Evolutionary conservation across 1,284 basidiomycete species (phyloP), one percentile per base, ranked within the genome.

Genomic region (Moesziomyces parantarcticus): DNA sequence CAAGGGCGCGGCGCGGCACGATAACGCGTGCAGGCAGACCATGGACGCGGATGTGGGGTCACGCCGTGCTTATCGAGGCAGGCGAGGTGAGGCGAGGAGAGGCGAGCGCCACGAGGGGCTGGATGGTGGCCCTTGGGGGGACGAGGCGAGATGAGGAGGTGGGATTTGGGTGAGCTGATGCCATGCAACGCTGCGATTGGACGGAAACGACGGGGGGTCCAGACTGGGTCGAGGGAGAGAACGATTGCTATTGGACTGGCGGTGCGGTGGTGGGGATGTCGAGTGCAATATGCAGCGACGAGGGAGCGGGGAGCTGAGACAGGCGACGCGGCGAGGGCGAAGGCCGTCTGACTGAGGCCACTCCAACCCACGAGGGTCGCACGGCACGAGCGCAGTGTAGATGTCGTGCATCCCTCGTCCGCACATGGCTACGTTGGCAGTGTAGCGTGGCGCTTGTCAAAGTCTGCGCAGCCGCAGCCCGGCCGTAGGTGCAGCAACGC

Each of bases 21-120:
- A 66, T 66, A 66, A 58, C 58, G 25, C 50, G 34, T 39, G 16
- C 18, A 50, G 10, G 13, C 20, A 5, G 20, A n/a, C 13, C 7
- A 8, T 29, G 6, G 29, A 29, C 29, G 41, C 13, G 41, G 20
- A 22, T 20, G 22, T 42, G 41, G 22, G 20, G 22, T 21, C 20
- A 42, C 41, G 41, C 41, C n/a, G 20, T 22, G 43, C 43, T 44
- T 44, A 44, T 44, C 43, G 22, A 42, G 22, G 20, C 16, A 20
- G 40, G n/a, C 22, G 41, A 42, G 22, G 21, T 5, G 22, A 44
- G 43, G 34, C 34, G 29, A 16, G 20, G 42, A 10, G 22, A 43
- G 18, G 18, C 11, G n/a, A 21, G n/a, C 11, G 43, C 21, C 21
- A 44, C 34, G 34, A 36, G 34, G 34, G 16, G 29, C 5, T 32